Evolutionary conservation across 768 basidiomycete species (phyloP).

Genomic region (Leccinum imitatum): DNA sequence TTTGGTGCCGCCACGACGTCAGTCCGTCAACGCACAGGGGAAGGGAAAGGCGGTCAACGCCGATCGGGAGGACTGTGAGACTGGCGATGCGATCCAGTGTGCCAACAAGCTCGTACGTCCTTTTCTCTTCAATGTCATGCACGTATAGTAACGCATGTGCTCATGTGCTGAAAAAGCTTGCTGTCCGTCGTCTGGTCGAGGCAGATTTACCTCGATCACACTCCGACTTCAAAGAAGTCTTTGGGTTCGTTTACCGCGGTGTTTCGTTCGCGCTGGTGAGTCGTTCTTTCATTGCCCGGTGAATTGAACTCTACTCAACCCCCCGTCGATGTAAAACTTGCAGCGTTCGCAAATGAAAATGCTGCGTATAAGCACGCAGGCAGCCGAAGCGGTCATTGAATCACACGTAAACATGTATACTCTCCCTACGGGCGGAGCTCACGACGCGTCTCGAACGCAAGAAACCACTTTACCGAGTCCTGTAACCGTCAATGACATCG

Average conservation of each 20-base stretch:
- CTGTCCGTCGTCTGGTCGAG: slow-evolving; percentile 32
- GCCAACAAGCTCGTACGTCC: slow-evolving; percentile 59
- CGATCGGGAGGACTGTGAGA: slow-evolving; percentile 26
- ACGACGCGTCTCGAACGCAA: neutral
- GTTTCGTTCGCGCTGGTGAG: slow-evolving; percentile 42
- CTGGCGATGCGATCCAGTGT: slow-evolving; percentile 44
- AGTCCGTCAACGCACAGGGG: slow-evolving; percentile 32
- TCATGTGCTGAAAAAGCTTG: slow-evolving; percentile 40
- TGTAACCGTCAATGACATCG: slow-evolving; percentile 8
- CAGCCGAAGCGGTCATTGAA: slow-evolving; percentile 35
- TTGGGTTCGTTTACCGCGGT: slow-evolving; percentile 40
- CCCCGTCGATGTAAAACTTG: neutral
- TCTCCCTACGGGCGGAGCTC: neutral
- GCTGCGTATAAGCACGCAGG: slow-evolving; percentile 20
- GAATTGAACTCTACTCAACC: neutral
- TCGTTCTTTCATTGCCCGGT: neutral
- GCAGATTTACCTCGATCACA: slow-evolving; percentile 37
- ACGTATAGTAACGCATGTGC: neutral
- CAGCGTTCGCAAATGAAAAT: slow-evolving; percentile 34
- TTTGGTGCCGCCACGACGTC: slow-evolving; percentile 22
- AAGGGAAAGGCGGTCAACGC: slow-evolving; percentile 36
- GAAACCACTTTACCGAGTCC: neutral
- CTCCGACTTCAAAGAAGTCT: slow-evolving; percentile 41
- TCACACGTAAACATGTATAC: slow-evolving; percentile 40
- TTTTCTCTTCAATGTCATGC: neutral